Base-by-base conservation (phyloP, 305 asterid species). In the Striga hermonthica region DNA sequence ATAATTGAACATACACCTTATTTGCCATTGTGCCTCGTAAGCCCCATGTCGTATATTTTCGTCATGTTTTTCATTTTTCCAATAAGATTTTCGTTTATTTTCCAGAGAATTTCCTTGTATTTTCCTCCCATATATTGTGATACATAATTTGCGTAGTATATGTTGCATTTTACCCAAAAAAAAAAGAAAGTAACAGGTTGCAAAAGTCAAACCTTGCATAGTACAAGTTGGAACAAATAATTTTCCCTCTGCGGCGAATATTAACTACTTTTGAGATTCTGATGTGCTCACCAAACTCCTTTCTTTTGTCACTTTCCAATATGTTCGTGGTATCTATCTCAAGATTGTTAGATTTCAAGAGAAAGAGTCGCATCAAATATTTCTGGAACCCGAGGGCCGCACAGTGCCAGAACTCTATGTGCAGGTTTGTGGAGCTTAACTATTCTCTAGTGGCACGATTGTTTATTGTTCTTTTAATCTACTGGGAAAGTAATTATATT, bases 351-450 rank as follows among this genome's bases (percentile, higher is more conserved):
- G 99, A 72, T 93, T 93, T 74, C 81, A 90, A 75, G 99, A 93
- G 65, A 93, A 90, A 76, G 99, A 93, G 76, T 93, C 99, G 0
- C 99, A 93, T 84, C 97, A 93, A 81, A 90, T 93, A 78, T 93
- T 93, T 81, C 92, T 93, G 64, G 99, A 93, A 78, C 99, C 99
- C n/a, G 97, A 93, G 78, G 99, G 97, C 58, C 89, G 96, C 54
- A 83, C 73, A 72, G 97, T 93, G 67, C 99, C 99, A 73, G 99
- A 93, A 72, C 95, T 93, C 80, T 88, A 93, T 59, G 95, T 93
- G 77, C 97, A 93, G 97, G 99, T 90, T 70, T 72, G 65, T 82
- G 49, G 54, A 60, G 57, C 70, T 68, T 65, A 49, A 48, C 48
- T 57, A 11, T 75, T 71, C 61, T 53, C 62, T 48, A 49, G 2